Evolutionary conservation across 2,329 filamentous ascomycete genomes (phyloP).

Genomic region (Ophiostoma triangulosporum): DNA sequence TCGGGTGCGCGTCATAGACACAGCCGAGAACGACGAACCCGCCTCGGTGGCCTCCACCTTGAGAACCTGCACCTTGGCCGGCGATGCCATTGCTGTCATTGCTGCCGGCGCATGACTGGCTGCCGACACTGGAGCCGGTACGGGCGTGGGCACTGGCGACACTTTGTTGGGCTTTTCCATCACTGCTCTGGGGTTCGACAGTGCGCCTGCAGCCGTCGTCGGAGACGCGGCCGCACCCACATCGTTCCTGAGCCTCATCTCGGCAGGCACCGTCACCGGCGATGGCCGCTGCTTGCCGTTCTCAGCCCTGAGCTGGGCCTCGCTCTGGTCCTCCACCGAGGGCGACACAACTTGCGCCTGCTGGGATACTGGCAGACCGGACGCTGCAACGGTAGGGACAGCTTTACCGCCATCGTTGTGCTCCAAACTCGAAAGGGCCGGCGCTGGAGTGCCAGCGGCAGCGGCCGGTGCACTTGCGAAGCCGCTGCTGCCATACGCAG

Average conservation of each 20-base stretch:
- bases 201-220: conserved; percentile 15
- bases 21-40: conserved; percentile 1
- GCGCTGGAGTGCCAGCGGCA: neutral
- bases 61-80: conserved; percentile 21
- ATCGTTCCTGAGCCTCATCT: neutral
- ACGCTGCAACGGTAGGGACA: neutral
- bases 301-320: conserved; percentile 44
- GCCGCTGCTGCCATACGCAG: neutral
- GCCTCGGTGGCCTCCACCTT: conserved; percentile 18
- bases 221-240: neutral
- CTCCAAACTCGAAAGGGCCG: neutral
- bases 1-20: conserved; percentile 8
- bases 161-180: conserved; percentile 39
- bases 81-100: neutral
- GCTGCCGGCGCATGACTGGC: neutral
- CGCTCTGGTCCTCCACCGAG: conserved; percentile 61
- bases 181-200: conserved; percentile 19
- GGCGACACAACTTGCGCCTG: neutral
- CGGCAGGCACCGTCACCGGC: conserved; percentile 25
- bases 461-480: neutral
- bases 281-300: conserved; percentile 39
- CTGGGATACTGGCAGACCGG: neutral
- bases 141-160: conserved; percentile 3
- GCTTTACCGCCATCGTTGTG: neutral
- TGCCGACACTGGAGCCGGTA: neutral